Percentiles rank a stretch among this genome's conserved stretches.
Evolutionary conservation across 2,329 filamentous ascomycete species (phyloP).

Genomic region (Pseudocercospora crystallina): DNA sequence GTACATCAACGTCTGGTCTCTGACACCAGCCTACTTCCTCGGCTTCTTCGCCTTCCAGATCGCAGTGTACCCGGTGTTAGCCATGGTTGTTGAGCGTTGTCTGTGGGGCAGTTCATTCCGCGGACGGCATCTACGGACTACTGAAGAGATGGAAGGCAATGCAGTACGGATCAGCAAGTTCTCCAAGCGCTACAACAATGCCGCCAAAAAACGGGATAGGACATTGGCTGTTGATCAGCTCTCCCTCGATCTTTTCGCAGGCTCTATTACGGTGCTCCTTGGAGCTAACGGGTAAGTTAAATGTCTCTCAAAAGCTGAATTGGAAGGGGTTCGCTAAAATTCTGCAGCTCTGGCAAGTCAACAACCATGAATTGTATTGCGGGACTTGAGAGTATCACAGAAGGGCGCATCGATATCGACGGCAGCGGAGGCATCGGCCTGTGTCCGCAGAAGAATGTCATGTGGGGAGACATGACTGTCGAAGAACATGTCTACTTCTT

Average conservation of each 20-base stretch:
- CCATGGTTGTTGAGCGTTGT: conserved; percentile 67
- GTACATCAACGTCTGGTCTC: conserved; percentile 13
- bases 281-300: conserved; percentile 94
- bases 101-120: conserved; percentile 69
- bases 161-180: conserved; percentile 21
- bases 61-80: conserved; percentile 71
- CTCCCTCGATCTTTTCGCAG: conserved; percentile 18
- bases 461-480: conserved; percentile 87
- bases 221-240: conserved; percentile 22
- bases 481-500: conserved; percentile 83
- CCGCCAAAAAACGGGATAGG: conserved; percentile 19
- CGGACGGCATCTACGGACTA: conserved; percentile 40
- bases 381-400: conserved; percentile 74
- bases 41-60: conserved; percentile 74
- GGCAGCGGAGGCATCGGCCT: conserved; percentile 78
- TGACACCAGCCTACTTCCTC: conserved; percentile 57
- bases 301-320: too few species aligned
- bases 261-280: conserved; percentile 43
- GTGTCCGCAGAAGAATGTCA: conserved; percentile 89
- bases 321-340: too few species aligned
- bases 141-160: conserved; percentile 21
- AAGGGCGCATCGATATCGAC: conserved; percentile 74
- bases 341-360: conserved; percentile 82
- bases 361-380: conserved; percentile 87
- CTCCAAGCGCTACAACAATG: conserved; percentile 20